phyloP scores from a whole-genome alignment of 2,329 filamentous ascomycete genomes.

The Botrytis fabae region DNA sequence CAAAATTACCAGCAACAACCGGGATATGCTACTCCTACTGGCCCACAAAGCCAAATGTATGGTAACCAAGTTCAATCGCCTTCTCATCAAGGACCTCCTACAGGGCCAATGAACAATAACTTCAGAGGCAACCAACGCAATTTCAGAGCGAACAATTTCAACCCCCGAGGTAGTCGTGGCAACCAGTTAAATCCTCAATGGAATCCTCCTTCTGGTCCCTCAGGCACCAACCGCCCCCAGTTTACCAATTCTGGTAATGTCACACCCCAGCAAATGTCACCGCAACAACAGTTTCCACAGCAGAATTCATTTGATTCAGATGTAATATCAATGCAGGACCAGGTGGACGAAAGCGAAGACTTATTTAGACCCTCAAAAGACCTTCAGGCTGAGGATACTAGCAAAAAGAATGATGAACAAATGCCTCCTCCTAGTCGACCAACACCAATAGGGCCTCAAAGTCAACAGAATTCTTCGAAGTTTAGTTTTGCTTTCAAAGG shows the following conservation, averaged over 20 bases:
- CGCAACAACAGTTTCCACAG: conserved; percentile 36
- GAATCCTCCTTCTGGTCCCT: conserved; percentile 54
- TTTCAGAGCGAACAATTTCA: conserved; percentile 62
- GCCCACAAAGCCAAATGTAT: conserved; percentile 57
- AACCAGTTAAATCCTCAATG: conserved; percentile 69
- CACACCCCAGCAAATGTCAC: conserved; percentile 40
- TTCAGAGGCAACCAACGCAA: conserved; percentile 51
- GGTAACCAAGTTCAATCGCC: conserved; percentile 47
- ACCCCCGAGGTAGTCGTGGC: conserved; percentile 44
- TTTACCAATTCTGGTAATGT: conserved; percentile 44
- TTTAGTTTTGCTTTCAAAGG: conserved; percentile 94
- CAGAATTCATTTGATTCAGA: conserved; percentile 30
- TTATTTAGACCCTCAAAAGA: conserved; percentile 65
- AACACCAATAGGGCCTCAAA: conserved; percentile 47
- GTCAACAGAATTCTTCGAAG: conserved; percentile 54
- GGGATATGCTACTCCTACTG: conserved; percentile 53
- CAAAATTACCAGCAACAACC: conserved; percentile 60
- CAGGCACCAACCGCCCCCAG: conserved; percentile 52
- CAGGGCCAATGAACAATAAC: conserved; percentile 56
- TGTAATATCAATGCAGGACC: conserved; percentile 40
- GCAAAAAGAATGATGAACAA: conserved; percentile 50
- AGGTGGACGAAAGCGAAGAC: conserved; percentile 55
- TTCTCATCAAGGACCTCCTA: conserved; percentile 54
- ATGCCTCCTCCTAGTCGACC: conserved; percentile 55
- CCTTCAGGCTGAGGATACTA: conserved; percentile 61